Evolutionary conservation across 306 rosid species (phyloP).

Genomic region (Castanospermum australe): DNA sequence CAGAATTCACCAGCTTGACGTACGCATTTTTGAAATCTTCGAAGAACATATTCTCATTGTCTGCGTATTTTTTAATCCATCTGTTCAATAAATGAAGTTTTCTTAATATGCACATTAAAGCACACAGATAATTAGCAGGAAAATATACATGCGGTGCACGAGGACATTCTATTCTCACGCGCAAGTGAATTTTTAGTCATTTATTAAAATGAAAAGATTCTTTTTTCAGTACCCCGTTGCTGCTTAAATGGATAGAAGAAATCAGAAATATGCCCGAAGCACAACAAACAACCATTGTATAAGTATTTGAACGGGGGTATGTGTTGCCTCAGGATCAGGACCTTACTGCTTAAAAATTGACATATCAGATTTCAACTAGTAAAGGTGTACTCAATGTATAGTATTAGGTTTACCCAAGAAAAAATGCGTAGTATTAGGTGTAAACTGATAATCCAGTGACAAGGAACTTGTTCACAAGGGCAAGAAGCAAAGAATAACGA

Average conservation of each 20-base stretch:
- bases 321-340: background rate
- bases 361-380: constrained; percentile 14
- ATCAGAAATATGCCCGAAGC: background rate
- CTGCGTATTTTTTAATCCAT: constrained; percentile 82
- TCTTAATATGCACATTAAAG: constrained; percentile 25
- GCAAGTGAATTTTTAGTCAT: constrained; percentile 3
- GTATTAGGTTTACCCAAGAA: no score
- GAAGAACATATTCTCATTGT: constrained; percentile 68
- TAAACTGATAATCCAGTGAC: constrained; percentile 4
- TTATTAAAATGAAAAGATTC: background rate
- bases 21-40: constrained; percentile 83
- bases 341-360: background rate
- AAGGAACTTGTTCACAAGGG: background rate
- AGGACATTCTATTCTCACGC: constrained; percentile 14
- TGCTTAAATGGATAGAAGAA: background rate
- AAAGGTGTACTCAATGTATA: background rate
- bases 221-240: background rate
- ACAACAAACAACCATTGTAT: background rate
- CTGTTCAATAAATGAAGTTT: constrained; percentile 45
- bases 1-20: constrained; percentile 83
- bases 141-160: constrained; percentile 19
- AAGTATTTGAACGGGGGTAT: background rate
- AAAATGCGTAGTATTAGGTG: background rate
- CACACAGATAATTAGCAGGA: constrained; percentile 3
- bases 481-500: background rate